Evolutionary conservation across 352 stramenopile species (phyloP).

Genomic region (Thraustotheca clavata): DNA sequence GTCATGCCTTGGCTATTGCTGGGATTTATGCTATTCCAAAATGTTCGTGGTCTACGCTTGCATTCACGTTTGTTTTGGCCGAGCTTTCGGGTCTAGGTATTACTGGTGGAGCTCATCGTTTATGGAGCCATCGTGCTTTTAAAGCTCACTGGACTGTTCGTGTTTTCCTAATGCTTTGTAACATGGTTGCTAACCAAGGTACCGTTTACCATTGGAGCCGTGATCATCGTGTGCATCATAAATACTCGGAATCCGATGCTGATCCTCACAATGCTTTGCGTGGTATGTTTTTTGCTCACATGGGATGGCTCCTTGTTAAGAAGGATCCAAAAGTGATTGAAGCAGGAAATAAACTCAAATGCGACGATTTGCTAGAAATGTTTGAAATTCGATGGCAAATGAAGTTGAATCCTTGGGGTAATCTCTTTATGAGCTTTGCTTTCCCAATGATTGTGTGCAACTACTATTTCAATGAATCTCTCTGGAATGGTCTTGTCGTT

Average conservation of each 20-base stretch:
- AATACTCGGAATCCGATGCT: slow-evolving; percentile 93
- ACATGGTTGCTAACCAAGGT: slow-evolving; percentile 97
- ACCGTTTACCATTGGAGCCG: slow-evolving; percentile 97
- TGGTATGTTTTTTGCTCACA: slow-evolving; percentile 99
- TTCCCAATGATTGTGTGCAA: slow-evolving; percentile 88
- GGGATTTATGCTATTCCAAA: slow-evolving; percentile 80
- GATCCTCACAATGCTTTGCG: slow-evolving; percentile 93
- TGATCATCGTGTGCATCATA: slow-evolving; percentile 98
- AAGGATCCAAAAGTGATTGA: slow-evolving; percentile 92
- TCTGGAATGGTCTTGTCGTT: slow-evolving; percentile 95
- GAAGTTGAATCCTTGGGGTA: slow-evolving; percentile 93
- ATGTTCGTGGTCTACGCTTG: slow-evolving; percentile 80
- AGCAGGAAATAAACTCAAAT: slow-evolving; percentile 91
- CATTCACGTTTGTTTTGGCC: slow-evolving; percentile 90
- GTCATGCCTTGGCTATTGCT: too few species aligned
- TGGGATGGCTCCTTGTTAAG: slow-evolving; percentile 98
- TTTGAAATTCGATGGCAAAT: slow-evolving; percentile 85
- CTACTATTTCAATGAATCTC: slow-evolving; percentile 86
- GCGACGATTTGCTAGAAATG: slow-evolving; percentile 92
- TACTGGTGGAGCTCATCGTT: slow-evolving; percentile 95
- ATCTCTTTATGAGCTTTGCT: slow-evolving; percentile 97
- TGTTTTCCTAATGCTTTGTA: slow-evolving; percentile 96
- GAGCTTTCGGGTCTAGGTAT: slow-evolving; percentile 94
- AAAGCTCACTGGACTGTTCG: slow-evolving; percentile 87
- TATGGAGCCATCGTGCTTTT: slow-evolving; percentile 96